A percentile compares a stretch with the other conserved stretches of the same genome.
These are phyloP conservation scores for Bacterosira constricta DNA, from an alignment of 108 stramenopile genomes.

Conservation along the genomic window DNA sequence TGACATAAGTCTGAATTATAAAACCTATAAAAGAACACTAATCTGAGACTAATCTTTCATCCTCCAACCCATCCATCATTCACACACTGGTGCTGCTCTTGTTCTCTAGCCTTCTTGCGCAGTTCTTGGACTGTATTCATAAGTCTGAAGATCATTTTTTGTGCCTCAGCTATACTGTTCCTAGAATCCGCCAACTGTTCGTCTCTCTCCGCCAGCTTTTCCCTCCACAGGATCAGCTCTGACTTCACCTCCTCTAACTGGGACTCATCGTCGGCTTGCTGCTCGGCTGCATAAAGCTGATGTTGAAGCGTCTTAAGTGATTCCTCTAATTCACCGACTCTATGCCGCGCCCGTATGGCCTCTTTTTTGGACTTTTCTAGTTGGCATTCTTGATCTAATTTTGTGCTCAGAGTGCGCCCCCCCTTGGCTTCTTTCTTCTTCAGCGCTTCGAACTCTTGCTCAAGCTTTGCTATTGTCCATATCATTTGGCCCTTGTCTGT, in stretches of 20 bases:
- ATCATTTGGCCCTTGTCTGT: conserved; percentile 17
- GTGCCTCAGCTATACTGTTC: conserved; percentile 37
- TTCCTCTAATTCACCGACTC: conserved; percentile 19
- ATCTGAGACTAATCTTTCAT: neutral
- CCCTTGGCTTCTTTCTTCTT: neutral
- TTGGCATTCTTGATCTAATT: neutral
- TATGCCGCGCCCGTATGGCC: conserved; percentile 6
- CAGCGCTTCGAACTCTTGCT: conserved; percentile 9
- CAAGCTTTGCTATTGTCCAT: neutral
- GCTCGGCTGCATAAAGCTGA: neutral
- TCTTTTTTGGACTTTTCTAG: conserved; percentile 18
- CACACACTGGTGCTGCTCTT: neutral
- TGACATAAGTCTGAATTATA: neutral
- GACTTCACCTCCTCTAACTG: neutral
- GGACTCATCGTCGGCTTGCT: neutral
- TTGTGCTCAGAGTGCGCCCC: neutral
- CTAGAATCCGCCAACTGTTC: conserved; percentile 35
- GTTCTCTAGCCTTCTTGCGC: conserved; percentile 13
- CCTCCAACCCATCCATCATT: neutral
- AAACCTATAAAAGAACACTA: neutral
- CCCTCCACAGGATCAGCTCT: conserved; percentile 15
- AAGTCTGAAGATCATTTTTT: conserved; percentile 49
- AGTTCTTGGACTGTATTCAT: conserved; percentile 39
- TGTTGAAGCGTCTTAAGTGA: neutral
- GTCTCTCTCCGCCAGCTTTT: conserved; percentile 32